phyloP scores from a whole-genome alignment of 139 green algal genomes.

The Closterium sp. region DNA sequence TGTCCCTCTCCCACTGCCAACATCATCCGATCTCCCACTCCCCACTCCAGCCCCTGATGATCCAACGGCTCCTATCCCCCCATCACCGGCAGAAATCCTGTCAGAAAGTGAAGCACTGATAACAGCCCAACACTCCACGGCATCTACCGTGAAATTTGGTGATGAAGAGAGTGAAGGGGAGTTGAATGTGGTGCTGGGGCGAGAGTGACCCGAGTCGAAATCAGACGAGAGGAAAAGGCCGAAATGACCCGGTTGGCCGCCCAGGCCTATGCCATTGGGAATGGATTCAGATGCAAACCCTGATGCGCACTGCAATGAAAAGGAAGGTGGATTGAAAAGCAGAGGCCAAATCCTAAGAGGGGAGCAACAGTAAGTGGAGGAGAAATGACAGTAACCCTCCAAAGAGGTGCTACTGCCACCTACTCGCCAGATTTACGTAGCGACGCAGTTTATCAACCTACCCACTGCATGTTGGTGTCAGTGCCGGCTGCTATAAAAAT shows the following conservation, averaged over 20 bases:
- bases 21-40: not conserved
- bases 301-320: constrained; percentile 16
- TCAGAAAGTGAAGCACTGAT: not conserved
- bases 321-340: not conserved
- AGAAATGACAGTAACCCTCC: too few relatives aligned
- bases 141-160: constrained; percentile 8
- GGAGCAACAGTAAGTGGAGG: too few relatives aligned
- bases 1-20: constrained; percentile 6
- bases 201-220: constrained; percentile 28
- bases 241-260: constrained; percentile 30
- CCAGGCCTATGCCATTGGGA: constrained; percentile 45
- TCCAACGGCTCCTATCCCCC: not conserved
- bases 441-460: too few relatives aligned
- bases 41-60: not conserved
- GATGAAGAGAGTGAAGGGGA: constrained; percentile 25
- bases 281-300: constrained; percentile 26
- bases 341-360: too few relatives aligned
- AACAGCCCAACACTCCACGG: constrained; percentile 38
- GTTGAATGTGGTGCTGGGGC: constrained; percentile 29
- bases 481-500: constrained; percentile 14
- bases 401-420: too few relatives aligned
- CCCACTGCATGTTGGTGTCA: constrained; percentile 44
- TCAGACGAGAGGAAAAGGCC: constrained; percentile 21
- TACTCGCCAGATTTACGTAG: too few relatives aligned
- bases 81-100: not conserved